Conservation (phyloP, 768 basidiomycete species). For the Gymnopilus junonius region DNA sequence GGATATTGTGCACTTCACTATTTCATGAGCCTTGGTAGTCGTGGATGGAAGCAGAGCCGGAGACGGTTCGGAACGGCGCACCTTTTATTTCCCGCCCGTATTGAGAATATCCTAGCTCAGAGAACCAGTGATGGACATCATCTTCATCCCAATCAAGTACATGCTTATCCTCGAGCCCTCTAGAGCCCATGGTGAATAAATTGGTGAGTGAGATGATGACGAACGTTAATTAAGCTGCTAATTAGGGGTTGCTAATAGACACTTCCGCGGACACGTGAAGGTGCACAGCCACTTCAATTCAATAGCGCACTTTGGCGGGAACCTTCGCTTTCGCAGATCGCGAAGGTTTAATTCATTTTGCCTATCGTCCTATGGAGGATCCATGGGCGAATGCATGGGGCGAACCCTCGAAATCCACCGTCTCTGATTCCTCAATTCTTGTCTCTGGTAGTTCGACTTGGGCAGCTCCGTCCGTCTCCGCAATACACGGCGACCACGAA, state of each 20-base stretch:
- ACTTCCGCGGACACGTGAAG: neutral
- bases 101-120: slow-evolving; percentile 76
- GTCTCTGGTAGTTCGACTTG: slow-evolving; percentile 17
- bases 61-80: slow-evolving; percentile 35
- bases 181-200: slow-evolving; percentile 23
- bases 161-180: slow-evolving; percentile 31
- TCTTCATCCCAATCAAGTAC: slow-evolving; percentile 71
- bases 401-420: slow-evolving; percentile 42
- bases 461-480: slow-evolving; percentile 28
- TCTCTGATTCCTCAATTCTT: slow-evolving; percentile 3
- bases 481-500: slow-evolving; percentile 45
- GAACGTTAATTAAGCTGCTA: slow-evolving; percentile 16
- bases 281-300: slow-evolving; percentile 4
- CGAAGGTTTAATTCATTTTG: neutral
- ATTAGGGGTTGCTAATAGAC: neutral
- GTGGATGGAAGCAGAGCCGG: neutral
- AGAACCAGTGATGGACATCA: slow-evolving; percentile 77
- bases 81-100: slow-evolving; percentile 84
- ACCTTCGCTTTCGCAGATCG: slow-evolving; percentile 3
- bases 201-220: neutral
- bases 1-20: slow-evolving; percentile 82
- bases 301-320: neutral
- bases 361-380: slow-evolving; percentile 59
- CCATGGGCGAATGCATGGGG: slow-evolving; percentile 78
- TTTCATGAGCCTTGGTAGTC: neutral